A percentile compares a stretch with the other conserved stretches of the same genome.
Evolutionary conservation across 495 filamentous ascomycete species (phyloP).

Genomic region (Pseudomonodictys pantanalensis): DNA sequence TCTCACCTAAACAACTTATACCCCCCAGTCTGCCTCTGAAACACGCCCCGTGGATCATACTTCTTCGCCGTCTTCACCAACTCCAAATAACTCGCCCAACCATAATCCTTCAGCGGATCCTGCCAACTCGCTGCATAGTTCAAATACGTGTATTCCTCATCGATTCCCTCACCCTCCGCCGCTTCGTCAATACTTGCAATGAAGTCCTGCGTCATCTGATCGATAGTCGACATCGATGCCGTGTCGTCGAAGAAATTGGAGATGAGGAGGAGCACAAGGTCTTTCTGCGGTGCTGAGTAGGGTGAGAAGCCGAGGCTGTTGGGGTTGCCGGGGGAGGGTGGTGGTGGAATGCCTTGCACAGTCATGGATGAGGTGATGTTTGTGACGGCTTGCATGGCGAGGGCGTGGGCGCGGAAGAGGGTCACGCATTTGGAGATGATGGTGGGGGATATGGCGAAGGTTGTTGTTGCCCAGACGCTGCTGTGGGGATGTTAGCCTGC

Average conservation of each 20-base stretch:
- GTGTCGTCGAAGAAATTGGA: not conserved
- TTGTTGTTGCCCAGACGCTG: not conserved
- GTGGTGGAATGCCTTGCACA: no score
- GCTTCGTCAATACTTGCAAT: not conserved
- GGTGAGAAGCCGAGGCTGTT: no score
- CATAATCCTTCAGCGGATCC: conserved; percentile 9
- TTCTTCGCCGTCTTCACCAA: not conserved
- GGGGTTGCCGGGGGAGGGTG: no score
- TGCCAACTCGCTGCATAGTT: conserved; percentile 10
- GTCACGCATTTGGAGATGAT: not conserved
- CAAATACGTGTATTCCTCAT: not conserved
- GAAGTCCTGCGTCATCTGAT: not conserved
- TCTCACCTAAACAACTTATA: conserved; percentile 1
- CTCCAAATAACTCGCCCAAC: not conserved
- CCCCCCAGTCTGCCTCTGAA: conserved; percentile 10
- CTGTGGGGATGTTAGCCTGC: not conserved
- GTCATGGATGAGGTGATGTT: not conserved
- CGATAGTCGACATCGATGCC: not conserved
- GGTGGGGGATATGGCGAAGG: not conserved
- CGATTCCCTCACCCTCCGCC: not conserved
- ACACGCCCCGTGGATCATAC: conserved; percentile 2
- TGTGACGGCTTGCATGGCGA: not conserved
- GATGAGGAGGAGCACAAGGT: not conserved
- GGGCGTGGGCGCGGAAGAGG: not conserved
- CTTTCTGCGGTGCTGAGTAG: not conserved